Evolutionary conservation across 148 eudicot genomes (phyloP), one percentile per base, ranked within the genome.

Genomic region (Selenicereus undatus): DNA sequence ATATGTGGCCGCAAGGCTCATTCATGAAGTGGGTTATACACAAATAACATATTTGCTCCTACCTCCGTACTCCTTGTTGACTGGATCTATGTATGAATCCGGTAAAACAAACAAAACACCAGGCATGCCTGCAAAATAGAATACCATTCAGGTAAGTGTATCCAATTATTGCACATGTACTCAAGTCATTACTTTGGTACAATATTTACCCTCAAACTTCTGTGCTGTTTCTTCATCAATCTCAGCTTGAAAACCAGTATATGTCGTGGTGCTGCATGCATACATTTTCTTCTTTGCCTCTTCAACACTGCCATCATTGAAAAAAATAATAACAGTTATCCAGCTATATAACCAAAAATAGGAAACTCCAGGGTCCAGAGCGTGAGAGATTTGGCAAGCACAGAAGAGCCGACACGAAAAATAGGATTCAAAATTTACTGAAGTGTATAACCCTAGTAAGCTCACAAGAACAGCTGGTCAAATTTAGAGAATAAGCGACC

Each of bases 51-150:
- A 52, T 22, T 32, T 48, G 70, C 21, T 79, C 83, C 27, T 83
- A 95, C 99, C 99, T 88, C 99, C 97, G 86, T 95, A 95, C 81
- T 95, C 97, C 79, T 95, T 93, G 86, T 93, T 93, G 77, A 91
- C 91, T 11, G 99, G 99, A 79, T 95, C 97, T 77, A 93, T 88
- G 80, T 95, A 95, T n/a, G 99, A 95, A 88, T 95, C 99, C 50
- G 99, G 99, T 85, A 95, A 82, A 22, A 95, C 82, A 87, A 95
- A 95, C 32, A 91, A 88, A 80, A 95, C 99, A 50, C 97, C 97
- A 36, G 94, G 97, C 78, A 95, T 69, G 79, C 82, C 98, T 95
- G 86, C 81, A 72, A 20, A 65, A 69, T 71, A 17, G 4, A 76
- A 73, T 65, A 69, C 30, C 48, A 71, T 11, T 48, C 17, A 60